Percentiles rank a stretch among this genome's conserved stretches.
phyloP scores from a whole-genome alignment of 192 early-diverging fungal genomes.

The Allomyces macrogynus region DNA sequence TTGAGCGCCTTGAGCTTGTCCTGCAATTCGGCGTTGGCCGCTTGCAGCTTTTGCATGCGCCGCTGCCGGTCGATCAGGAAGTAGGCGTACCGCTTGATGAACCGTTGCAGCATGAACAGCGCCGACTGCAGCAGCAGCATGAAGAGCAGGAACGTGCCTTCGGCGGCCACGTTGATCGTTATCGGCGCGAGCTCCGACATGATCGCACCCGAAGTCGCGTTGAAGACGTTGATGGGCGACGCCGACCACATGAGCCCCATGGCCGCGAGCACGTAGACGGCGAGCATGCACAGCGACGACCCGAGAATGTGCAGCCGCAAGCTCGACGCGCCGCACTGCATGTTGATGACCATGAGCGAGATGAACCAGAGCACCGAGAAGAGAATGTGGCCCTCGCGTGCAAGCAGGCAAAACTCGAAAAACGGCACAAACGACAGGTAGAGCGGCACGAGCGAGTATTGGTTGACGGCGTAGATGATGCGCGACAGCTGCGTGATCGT shows the following conservation, averaged over 20 bases:
- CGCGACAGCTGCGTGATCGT: conserved; percentile 5
- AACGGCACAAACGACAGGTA: conserved; percentile 22
- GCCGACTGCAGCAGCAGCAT: conserved; percentile 6
- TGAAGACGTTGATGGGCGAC: conserved; percentile 1
- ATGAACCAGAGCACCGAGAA: conserved; percentile 17
- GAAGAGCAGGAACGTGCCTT: conserved; percentile 13
- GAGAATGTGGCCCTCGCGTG: conserved; percentile 17
- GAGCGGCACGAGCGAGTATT: conserved; percentile 11
- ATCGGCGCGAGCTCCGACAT: background rate
- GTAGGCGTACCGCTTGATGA: conserved; percentile 16
- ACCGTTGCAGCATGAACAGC: conserved; percentile 11
- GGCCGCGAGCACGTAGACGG: background rate
- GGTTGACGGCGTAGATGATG: conserved; percentile 4
- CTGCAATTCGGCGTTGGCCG: background rate
- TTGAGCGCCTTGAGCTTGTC: background rate
- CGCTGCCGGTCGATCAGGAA: conserved; percentile 3
- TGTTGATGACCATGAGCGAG: conserved; percentile 17
- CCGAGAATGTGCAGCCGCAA: conserved; percentile 9
- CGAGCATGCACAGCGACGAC: conserved; percentile 1
- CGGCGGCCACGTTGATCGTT: conserved; percentile 1
- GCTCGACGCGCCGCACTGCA: conserved; percentile 12
- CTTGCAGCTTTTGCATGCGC: conserved; percentile 10
- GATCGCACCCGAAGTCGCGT: too few relatives aligned
- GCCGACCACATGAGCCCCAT: background rate
- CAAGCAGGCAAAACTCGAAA: conserved; percentile 8